Conservation (phyloP, 106 monocot genomes). For the Amphibolis antarctica region DNA sequence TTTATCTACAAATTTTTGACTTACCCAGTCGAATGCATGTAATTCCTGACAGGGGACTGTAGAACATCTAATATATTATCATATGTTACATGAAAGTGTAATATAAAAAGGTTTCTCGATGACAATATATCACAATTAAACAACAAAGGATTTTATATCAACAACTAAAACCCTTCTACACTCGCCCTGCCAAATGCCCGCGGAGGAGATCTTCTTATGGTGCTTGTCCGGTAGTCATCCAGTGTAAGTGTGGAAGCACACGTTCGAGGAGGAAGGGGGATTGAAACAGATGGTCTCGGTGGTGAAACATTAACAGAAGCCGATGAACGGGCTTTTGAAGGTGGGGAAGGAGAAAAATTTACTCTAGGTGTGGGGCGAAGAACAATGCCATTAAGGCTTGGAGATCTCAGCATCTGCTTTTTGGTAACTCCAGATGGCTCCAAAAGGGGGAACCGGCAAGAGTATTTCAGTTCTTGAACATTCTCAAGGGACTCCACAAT, state of each 20-base stretch:
- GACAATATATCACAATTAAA: neutral
- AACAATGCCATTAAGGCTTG: slow-evolving; percentile 48
- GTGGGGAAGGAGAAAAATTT: slow-evolving; percentile 26
- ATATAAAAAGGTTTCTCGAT: neutral
- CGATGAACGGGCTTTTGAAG: slow-evolving; percentile 10
- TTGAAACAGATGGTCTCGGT: slow-evolving; percentile 31
- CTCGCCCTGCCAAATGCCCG: slow-evolving; percentile 25
- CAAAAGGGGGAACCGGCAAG: slow-evolving; percentile 47
- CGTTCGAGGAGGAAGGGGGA: slow-evolving; percentile 23
- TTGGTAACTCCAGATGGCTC: slow-evolving; percentile 44
- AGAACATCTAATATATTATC: neutral
- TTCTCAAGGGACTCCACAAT: slow-evolving; percentile 43
- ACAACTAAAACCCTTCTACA: slow-evolving; percentile 59
- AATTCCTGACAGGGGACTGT: neutral
- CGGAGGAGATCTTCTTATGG: slow-evolving; percentile 22
- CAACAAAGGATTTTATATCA: slow-evolving; percentile 19
- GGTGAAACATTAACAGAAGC: slow-evolving; percentile 15
- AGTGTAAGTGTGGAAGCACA: slow-evolving; percentile 50
- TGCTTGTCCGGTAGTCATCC: slow-evolving; percentile 23
- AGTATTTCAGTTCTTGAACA: slow-evolving; percentile 65
- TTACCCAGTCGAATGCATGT: neutral
- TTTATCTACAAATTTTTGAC: slow-evolving; percentile 7
- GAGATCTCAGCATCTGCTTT: slow-evolving; percentile 48
- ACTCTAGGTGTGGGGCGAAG: slow-evolving; percentile 6
- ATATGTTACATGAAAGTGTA: neutral